Base-by-base conservation (phyloP, 768 basidiomycete species). In the Lactarius quietus region DNA sequence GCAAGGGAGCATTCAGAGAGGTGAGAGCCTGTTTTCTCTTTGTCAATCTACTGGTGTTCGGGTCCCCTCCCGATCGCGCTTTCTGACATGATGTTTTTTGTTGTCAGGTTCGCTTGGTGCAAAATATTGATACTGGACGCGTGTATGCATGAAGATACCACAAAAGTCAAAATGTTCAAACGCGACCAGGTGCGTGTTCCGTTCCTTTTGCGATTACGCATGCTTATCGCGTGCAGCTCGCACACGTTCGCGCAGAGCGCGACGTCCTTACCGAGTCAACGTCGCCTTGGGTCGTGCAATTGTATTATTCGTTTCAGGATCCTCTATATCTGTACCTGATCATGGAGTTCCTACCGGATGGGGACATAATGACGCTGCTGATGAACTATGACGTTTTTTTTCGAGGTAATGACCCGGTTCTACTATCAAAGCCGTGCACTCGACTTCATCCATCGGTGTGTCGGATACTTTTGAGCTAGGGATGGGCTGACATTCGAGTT, bases 381-480 rank as follows among this genome's bases (percentile, higher is more conserved):
- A 98, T 98, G 83, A 98, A 98, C 77, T 98, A 98, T 77, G 97
- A 98, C 74, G 96, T n/a, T 95, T 1, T 98, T 98, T 78, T 92
- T 92, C 0, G 96, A 98, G 78, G 97, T 98, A 70, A 96, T 98
- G n/a, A 95, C 94, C 65, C 85, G 96, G 61, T 98, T 98, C 76
- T 98, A 99, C 97, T 7, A 97, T 99, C 68, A 96, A 98, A 74
- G 93, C 96, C 3, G 95, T 99, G 3, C 96, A 99, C 85, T 98
- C 28, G 97, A 95, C 1, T 98, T 98, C 76, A 98, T 98, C 67
- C 97, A 98, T 76, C 90, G 95, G 94, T 93, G 64, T 55, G 89
- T 23, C n/a, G 70, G 23, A 55, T 8, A 10, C n/a, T 23, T 10
- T 52, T n/a, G 59, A 15, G 43, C 33, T 56, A 20, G 41, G 29